Evolutionary conservation across 352 stramenopile species (phyloP), one percentile per base, ranked within the genome.

Genomic region (Thalassiosira hispida): DNA sequence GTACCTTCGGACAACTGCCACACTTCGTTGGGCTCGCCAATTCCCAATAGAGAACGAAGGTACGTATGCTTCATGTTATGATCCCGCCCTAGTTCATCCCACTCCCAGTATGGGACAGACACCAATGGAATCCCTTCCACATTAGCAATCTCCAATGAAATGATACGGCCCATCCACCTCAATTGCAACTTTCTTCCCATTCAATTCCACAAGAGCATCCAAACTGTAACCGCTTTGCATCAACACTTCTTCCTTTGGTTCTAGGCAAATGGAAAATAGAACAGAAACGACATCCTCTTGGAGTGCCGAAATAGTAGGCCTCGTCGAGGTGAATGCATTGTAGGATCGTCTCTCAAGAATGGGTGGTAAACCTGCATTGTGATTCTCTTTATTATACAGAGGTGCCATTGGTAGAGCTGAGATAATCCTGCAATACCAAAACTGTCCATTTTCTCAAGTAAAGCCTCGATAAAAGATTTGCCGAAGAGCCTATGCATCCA

Each of bases 81-180:
- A n/a, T n/a, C n/a, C n/a, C n/a, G n/a, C n/a, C n/a, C n/a, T n/a
- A n/a, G n/a, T n/a, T n/a, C n/a, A n/a, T n/a, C n/a, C n/a, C n/a
- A n/a, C n/a, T n/a, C n/a, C n/a, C n/a, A n/a, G n/a, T n/a, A n/a
- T n/a, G n/a, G n/a, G n/a, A n/a, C n/a, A n/a, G n/a, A n/a, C n/a
- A n/a, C n/a, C n/a, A n/a, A n/a, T n/a, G n/a, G n/a, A n/a, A n/a
- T n/a, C n/a, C n/a, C n/a, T n/a, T n/a, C n/a, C n/a, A n/a, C n/a
- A n/a, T n/a, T n/a, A n/a, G n/a, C n/a, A n/a, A n/a, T n/a, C n/a
- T n/a, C 64, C 63, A 18, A 81, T 35, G 18, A 81, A 81, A 53
- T 75, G 62, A 61, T 40, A 35, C 29, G 73, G 73, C 11, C 73
- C 73, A 66, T 81, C 63, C 6, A 81, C 63, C 16, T 75, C 56